Evolutionary conservation across 371 early-diverging fungal genomes (phyloP), one percentile per base, ranked within the genome.

Genomic region (Actinomortierella ambigua): DNA sequence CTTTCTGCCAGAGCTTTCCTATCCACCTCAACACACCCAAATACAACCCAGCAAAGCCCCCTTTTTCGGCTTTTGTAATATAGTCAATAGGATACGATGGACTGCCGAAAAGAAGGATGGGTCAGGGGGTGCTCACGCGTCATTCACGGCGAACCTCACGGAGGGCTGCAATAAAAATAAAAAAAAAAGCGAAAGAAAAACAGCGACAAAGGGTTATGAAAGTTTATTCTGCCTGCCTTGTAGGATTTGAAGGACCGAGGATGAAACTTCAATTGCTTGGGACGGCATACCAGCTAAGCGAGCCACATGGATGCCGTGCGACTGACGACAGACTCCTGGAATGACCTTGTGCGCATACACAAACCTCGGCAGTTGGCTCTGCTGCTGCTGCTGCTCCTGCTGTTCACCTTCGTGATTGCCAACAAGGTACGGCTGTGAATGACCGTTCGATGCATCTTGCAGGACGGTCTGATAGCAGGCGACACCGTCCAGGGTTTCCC

Each of bases 261-360:
- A 53, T 0, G 75, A 73, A 1, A 73, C 55, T 1, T 73, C 64
- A 13, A 73, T 51, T 2, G 67, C 75, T 27, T 67, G 63, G 27
- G 9, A 15, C 0, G 75, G 75, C 56, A 84, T 85, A 54, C 92
- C 92, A 41, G 92, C 90, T 18, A 89, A 59, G 42, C 81, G 85
- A 1, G 92, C 92, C 4, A 90, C 90, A 63, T 90, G 87, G n/a
- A 91, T 68, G 1, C 90, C 92, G 71, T 90, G 90, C 2, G 92
- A 90, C 55, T 87, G 77, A 11, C 81, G 73, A 62, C 90, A 90
- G 0, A 91, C 82, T 23, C 92, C 92, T 0, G 88, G 89, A 14
- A 75, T 44, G 0, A 91, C 84, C 40, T 82, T 81, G 54, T 91
- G 92, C 23, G 88, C 57, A 63, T 88, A 90, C 0, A 83, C 76